phyloP scores from a whole-genome alignment of 768 basidiomycete species.

The Panellus pusillus region DNA sequence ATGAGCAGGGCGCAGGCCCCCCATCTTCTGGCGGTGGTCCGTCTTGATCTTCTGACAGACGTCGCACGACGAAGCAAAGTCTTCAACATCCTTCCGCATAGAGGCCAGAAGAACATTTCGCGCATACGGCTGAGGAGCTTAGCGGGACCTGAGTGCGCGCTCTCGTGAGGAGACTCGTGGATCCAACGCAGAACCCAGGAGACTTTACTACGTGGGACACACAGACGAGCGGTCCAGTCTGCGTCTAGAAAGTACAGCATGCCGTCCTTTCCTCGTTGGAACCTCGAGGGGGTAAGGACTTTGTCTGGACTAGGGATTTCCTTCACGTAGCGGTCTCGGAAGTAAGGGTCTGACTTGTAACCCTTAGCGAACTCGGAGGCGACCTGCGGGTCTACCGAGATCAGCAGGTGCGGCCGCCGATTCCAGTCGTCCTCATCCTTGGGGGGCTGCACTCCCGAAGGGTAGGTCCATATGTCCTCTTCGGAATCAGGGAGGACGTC shows the following conservation, averaged over 20 bases:
- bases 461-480: slow-evolving; percentile 3
- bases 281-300: slow-evolving; percentile 5
- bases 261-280: slow-evolving; percentile 1
- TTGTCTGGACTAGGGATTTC: not conserved
- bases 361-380: not conserved
- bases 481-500: not conserved
- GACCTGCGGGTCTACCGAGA: not conserved
- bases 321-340: not conserved
- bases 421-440: not conserved
- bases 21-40: slow-evolving; percentile 7
- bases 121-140: not conserved
- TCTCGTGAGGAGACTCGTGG: too few species aligned
- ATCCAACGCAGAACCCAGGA: slow-evolving; percentile 6
- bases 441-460: not conserved
- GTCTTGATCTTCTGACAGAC: slow-evolving; percentile 13
- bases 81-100: not conserved
- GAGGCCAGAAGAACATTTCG: slow-evolving; percentile 10
- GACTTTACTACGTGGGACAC: slow-evolving; percentile 20
- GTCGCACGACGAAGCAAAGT: not conserved
- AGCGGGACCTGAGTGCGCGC: not conserved
- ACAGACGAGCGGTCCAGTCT: slow-evolving; percentile 8
- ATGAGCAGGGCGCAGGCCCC: too few species aligned
- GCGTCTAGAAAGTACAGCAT: slow-evolving; percentile 16
- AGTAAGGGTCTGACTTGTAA: not conserved
- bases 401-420: not conserved